Conservation (phyloP, 306 rosid species). For the Inga laurina region DNA sequence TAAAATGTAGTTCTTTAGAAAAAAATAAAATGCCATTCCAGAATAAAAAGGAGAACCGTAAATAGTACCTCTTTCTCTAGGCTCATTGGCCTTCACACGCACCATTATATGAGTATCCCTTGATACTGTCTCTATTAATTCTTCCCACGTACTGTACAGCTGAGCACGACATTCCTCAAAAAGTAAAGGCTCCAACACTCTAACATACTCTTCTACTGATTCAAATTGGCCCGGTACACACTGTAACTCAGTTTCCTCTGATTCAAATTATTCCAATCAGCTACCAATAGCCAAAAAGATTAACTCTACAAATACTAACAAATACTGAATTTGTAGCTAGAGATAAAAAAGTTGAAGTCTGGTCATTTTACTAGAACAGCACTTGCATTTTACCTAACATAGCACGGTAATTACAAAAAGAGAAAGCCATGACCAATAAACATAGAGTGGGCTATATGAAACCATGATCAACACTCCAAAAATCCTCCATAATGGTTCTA, state of each 20-base stretch:
- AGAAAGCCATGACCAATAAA: constrained; percentile 24
- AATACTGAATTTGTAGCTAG: background rate
- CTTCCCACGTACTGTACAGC: constrained; percentile 97
- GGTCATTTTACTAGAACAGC: background rate
- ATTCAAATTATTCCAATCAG: constrained; percentile 40
- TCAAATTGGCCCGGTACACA: constrained; percentile 93
- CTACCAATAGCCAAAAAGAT: constrained; percentile 30
- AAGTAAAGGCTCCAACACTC: constrained; percentile 94
- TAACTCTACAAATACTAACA: constrained; percentile 21
- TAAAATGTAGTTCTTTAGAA: background rate
- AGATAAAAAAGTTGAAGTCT: background rate
- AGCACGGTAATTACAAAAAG: background rate
- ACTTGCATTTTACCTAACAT: constrained; percentile 12
- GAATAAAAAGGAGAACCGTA: constrained; percentile 22
- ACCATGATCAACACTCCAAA: background rate
- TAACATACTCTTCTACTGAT: constrained; percentile 86
- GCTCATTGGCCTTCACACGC: constrained; percentile 83
- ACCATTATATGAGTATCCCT: constrained; percentile 89
- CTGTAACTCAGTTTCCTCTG: constrained; percentile 92
- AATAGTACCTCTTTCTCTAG: constrained; percentile 89
- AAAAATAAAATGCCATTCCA: constrained; percentile 1
- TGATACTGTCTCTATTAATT: constrained; percentile 75
- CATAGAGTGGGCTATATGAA: background rate
- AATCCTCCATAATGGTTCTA: background rate
- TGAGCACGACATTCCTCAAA: constrained; percentile 99